phyloP scores from a whole-genome alignment of 2,329 filamentous ascomycete species.

The Westerdykella aurantiaca region DNA sequence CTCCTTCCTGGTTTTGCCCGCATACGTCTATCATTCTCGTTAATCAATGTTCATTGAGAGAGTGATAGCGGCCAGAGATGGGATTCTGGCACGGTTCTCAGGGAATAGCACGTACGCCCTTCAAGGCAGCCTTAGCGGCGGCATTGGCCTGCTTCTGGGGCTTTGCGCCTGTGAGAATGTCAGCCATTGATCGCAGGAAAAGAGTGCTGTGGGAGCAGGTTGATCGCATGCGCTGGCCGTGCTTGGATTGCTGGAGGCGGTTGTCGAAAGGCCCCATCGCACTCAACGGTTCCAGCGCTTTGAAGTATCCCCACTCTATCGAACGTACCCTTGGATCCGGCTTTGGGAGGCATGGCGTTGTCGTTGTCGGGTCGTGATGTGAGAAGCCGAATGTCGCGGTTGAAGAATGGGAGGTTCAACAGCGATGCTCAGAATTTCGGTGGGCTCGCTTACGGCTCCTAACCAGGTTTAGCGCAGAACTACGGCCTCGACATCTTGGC shows the following conservation, averaged over 20 bases:
- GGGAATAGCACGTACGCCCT: conserved; percentile 65
- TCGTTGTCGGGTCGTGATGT: conserved; percentile 31
- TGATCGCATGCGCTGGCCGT: neutral
- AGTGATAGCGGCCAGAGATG: conserved; percentile 49
- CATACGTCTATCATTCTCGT: conserved; percentile 53
- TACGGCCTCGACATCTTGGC: conserved; percentile 14
- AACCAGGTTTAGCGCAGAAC: conserved; percentile 14
- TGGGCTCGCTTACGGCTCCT: conserved; percentile 9
- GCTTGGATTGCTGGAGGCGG: neutral
- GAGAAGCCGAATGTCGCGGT: conserved; percentile 21
- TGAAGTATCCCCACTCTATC: neutral
- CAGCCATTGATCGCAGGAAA: conserved; percentile 12
- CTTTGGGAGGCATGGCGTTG: conserved; percentile 39
- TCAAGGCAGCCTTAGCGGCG: conserved; percentile 93
- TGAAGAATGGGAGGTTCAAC: conserved; percentile 13
- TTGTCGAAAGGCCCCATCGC: neutral
- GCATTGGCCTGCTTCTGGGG: conserved; percentile 70
- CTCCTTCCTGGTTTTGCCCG: conserved; percentile 89
- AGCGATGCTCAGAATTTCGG: conserved; percentile 10
- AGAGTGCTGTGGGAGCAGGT: no score
- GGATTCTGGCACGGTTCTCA: conserved; percentile 46
- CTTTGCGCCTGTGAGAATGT: conserved; percentile 50
- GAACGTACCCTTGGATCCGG: conserved; percentile 33
- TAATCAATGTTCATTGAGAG: conserved; percentile 35
- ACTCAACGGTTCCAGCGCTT: neutral